Percentiles rank a stretch among this genome's conserved stretches.
phyloP scores from a whole-genome alignment of 129 eudicot genomes.

The Smallanthus sonchifolius region DNA sequence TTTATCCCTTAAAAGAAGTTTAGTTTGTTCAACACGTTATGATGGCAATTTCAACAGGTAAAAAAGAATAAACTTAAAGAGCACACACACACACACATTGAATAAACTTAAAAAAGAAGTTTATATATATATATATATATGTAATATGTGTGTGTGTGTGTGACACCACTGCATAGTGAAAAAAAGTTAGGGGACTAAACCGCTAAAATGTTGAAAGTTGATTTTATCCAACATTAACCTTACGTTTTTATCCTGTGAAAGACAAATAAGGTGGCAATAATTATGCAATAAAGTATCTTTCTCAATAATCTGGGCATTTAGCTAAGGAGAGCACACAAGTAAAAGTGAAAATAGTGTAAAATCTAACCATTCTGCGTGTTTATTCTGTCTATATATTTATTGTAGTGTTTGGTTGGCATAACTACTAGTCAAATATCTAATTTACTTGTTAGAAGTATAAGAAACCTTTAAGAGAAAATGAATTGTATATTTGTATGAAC shows the following conservation, averaged over 20 bases:
- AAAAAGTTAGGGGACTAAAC: background rate
- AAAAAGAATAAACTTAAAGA: too few relatives aligned
- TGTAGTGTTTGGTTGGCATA: background rate
- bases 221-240: background rate
- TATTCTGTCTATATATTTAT: background rate
- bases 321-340: background rate
- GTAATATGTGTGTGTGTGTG: too few relatives aligned
- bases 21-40: too few relatives aligned
- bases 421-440: background rate
- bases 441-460: background rate
- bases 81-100: too few relatives aligned
- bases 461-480: background rate
- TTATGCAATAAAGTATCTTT: background rate
- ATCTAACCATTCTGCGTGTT: background rate
- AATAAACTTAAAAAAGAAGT: too few relatives aligned
- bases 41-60: too few relatives aligned
- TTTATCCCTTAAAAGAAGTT: background rate
- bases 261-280: background rate
- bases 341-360: background rate
- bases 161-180: background rate
- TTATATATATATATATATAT: too few relatives aligned
- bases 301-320: background rate
- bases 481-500: background rate
- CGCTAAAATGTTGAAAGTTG: background rate
- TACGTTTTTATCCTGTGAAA: background rate